phyloP scores from a whole-genome alignment of 1,284 basidiomycete species.

The Leccinum laetum region DNA sequence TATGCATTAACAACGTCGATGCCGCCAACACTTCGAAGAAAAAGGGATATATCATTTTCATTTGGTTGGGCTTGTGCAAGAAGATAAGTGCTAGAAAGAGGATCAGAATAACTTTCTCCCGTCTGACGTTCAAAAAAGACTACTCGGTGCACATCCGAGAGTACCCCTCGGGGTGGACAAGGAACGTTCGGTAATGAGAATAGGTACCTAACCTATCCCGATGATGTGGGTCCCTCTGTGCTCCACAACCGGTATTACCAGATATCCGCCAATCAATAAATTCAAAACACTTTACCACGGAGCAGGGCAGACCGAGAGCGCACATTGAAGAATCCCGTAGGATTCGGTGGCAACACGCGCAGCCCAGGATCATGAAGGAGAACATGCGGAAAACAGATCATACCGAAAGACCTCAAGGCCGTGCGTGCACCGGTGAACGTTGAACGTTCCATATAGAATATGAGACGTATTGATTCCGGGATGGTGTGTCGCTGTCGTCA shows the following conservation, averaged over 20 bases:
- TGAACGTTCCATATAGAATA: not conserved
- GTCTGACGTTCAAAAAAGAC: not conserved
- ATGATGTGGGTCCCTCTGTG: not conserved
- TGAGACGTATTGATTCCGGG: not conserved
- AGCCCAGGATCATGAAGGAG: not conserved
- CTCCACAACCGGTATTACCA: too few relatives aligned
- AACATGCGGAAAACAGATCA: not conserved
- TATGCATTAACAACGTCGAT: not conserved
- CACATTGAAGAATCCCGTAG: not conserved
- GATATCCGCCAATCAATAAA: not conserved
- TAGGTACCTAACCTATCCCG: not conserved
- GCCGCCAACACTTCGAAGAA: not conserved
- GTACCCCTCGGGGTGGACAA: not conserved
- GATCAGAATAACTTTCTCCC: not conserved
- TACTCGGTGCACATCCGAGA: not conserved
- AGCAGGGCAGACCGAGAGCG: not conserved
- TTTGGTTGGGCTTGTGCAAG: not conserved
- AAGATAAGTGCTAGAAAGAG: not conserved
- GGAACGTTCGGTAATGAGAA: not conserved
- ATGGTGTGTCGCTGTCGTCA: conserved; percentile 59
- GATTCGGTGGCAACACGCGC: not conserved
- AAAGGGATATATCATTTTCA: not conserved
- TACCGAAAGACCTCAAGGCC: too few relatives aligned
- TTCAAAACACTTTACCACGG: not conserved
- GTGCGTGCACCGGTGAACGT: too few relatives aligned